Percentiles rank a stretch among this genome's conserved stretches.
Conservation (phyloP, 345 rosid genomes). For the Odontarrhena argentea region DNA sequence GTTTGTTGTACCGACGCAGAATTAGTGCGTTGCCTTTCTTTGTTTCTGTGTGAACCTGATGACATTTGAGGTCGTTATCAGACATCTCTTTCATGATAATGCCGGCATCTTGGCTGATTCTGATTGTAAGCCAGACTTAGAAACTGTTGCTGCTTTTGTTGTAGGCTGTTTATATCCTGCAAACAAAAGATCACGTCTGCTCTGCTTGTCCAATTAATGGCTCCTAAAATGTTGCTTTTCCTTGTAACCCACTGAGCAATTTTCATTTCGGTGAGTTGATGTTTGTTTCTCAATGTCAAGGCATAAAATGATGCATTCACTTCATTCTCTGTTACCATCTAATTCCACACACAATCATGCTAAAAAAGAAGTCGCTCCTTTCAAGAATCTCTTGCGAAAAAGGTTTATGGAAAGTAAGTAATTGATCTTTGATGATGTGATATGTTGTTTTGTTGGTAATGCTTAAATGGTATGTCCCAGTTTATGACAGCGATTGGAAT, state of each 20-base stretch:
- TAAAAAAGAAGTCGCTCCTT: constrained; percentile 22
- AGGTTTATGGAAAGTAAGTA: not conserved
- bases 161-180: constrained; percentile 14
- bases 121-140: constrained; percentile 28
- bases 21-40: not conserved
- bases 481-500: constrained; percentile 22
- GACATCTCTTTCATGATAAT: constrained; percentile 21
- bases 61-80: constrained; percentile 26
- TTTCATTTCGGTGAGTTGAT: constrained; percentile 22
- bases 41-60: constrained; percentile 16
- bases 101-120: constrained; percentile 28
- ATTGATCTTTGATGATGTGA: constrained; percentile 31
- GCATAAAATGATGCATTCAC: not conserved
- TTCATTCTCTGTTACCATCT: constrained; percentile 22
- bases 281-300: constrained; percentile 24
- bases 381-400: constrained; percentile 24
- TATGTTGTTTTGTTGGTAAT: constrained; percentile 36
- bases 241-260: constrained; percentile 19
- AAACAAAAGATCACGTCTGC: constrained; percentile 26
- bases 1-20: constrained; percentile 15
- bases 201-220: constrained; percentile 22
- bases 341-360: constrained; percentile 13
- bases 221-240: constrained; percentile 15
- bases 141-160: constrained; percentile 34
- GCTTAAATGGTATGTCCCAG: constrained; percentile 21